phyloP scores from a whole-genome alignment of 495 filamentous ascomycete genomes.

The Talaromyces liani region DNA sequence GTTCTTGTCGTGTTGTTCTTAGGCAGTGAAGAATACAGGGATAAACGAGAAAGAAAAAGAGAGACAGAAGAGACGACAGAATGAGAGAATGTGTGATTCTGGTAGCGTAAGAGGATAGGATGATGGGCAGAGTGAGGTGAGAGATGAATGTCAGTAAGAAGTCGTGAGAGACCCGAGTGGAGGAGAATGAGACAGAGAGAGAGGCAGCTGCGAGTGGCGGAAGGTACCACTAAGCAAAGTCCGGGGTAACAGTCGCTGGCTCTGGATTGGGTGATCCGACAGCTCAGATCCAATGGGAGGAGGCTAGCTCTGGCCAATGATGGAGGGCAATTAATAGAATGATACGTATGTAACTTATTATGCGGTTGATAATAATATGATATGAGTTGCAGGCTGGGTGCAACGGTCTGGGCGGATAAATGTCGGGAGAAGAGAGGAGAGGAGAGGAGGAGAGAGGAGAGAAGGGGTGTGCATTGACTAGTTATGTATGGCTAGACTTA shows the following conservation, averaged over 20 bases:
- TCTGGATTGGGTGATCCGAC: not conserved
- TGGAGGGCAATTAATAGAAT: not conserved
- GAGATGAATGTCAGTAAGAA: not conserved
- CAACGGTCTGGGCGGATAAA: conserved; percentile 8
- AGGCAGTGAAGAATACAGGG: conserved; percentile 9
- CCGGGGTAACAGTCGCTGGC: conserved; percentile 13
- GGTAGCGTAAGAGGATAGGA: not conserved
- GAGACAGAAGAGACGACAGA: not conserved
- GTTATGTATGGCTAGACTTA: not conserved
- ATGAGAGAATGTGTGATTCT: not conserved
- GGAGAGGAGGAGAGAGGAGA: conserved; percentile 1
- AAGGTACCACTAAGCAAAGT: not conserved
- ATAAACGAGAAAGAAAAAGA: conserved; percentile 11
- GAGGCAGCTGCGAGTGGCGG: conserved; percentile 14
- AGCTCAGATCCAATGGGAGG: conserved; percentile 8
- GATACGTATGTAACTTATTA: not conserved
- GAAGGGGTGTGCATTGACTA: conserved; percentile 14
- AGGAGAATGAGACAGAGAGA: conserved; percentile 14
- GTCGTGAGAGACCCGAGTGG: not conserved
- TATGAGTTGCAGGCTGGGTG: conserved; percentile 1
- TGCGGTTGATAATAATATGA: not conserved
- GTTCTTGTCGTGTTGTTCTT: conserved; percentile 7
- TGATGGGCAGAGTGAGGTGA: not conserved
- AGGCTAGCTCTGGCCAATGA: not conserved
- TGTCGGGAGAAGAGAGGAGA: conserved; percentile 1